Conservation (phyloP, 139 green algal genomes). For the Gonium pectorale region DNA sequence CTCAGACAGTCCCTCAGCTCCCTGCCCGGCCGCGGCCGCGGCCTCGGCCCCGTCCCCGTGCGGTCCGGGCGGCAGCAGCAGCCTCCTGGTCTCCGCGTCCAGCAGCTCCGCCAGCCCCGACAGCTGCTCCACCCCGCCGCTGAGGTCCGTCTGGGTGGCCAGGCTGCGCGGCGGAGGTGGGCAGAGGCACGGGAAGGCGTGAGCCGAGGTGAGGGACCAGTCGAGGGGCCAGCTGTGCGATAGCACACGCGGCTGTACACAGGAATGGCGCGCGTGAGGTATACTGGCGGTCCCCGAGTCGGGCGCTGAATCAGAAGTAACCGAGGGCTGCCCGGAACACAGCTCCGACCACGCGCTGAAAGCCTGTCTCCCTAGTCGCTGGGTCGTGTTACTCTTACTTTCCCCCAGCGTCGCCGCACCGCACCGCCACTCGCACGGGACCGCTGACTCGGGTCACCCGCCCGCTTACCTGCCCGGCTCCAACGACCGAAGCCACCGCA, state of each 20-base stretch:
- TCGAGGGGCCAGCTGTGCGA: no score
- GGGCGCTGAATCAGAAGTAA: no score
- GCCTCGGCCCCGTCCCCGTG: no score
- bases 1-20: no score
- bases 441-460: neutral
- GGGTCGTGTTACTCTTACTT: no score
- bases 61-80: no score
- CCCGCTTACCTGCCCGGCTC: neutral
- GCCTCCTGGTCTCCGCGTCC: constrained; percentile 1
- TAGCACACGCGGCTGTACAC: neutral
- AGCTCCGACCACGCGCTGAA: neutral
- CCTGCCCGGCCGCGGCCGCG: no score
- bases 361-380: no score
- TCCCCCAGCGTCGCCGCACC: neutral
- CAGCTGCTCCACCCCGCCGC: constrained; percentile 8
- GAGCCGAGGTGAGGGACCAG: neutral
- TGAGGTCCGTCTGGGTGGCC: neutral
- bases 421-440: neutral
- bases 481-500: neutral
- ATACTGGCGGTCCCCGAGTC: no score
- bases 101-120: neutral
- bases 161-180: neutral
- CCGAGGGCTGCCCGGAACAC: no score
- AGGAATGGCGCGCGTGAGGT: neutral
- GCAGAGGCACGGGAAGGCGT: neutral